phyloP scores from a whole-genome alignment of 495 filamentous ascomycete genomes.

The Umbilicaria muhlenbergii region DNA sequence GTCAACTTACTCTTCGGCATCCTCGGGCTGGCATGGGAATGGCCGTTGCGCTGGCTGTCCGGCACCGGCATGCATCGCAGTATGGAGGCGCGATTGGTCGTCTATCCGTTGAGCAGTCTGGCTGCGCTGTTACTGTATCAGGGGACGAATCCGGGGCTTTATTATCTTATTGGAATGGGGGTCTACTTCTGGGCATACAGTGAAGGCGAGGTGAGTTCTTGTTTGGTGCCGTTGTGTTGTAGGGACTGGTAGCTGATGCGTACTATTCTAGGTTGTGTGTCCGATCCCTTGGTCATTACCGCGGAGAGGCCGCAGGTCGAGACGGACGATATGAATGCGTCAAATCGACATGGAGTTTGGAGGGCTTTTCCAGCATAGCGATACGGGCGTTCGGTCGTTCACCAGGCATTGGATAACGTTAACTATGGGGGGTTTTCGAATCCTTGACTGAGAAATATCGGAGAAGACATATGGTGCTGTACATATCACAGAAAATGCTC shows the following conservation, averaged over 20 bases:
- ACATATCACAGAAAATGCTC: too few relatives aligned
- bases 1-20: constrained; percentile 89
- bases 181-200: constrained; percentile 96
- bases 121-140: constrained; percentile 73
- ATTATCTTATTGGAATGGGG: constrained; percentile 73
- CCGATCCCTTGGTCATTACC: too few relatives aligned
- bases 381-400: too few relatives aligned
- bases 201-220: constrained; percentile 73
- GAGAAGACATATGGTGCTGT: too few relatives aligned
- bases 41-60: constrained; percentile 52
- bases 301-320: too few relatives aligned
- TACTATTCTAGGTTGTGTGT: background rate
- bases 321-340: too few relatives aligned
- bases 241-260: constrained; percentile 8
- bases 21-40: constrained; percentile 74
- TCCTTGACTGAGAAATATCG: too few relatives aligned
- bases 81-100: constrained; percentile 68
- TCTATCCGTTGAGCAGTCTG: constrained; percentile 71
- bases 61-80: constrained; percentile 66
- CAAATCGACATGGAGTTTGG: too few relatives aligned
- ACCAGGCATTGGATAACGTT: too few relatives aligned
- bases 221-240: background rate
- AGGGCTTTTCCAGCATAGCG: too few relatives aligned
- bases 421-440: too few relatives aligned
- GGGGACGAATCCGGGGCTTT: constrained; percentile 78